Evolutionary conservation across 2,329 filamentous ascomycete genomes (phyloP), one percentile per base, ranked within the genome.

Genomic region (Harringtonia lauricola): DNA sequence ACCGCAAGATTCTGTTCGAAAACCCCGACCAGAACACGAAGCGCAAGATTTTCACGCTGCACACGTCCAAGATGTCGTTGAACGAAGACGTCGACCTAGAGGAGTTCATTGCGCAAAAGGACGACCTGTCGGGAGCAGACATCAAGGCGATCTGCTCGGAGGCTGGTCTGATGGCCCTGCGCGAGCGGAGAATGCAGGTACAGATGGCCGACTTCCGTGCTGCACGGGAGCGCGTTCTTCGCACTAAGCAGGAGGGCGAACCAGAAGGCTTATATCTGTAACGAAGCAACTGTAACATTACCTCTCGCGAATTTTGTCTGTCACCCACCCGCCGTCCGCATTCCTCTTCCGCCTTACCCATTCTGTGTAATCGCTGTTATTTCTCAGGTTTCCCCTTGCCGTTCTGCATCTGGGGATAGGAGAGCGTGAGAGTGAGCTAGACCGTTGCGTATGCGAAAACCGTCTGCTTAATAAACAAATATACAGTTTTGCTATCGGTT

Each of bases 121-220:
- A 98, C 57, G 94, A 98, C 56, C 73, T 98, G 8, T 94, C 86
- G 5, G 92, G 92, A 64, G 92, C 92, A 30, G 92, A 98, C 65
- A 96, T 98, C 73, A 94, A 96, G 67, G 92, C 92, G 39, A 98
- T 98, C 57, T 98, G 92, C 68, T 95, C 89, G 26, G 92, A 98
- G 63, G 90, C 92, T 36, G 92, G 92, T 64, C 70, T 98, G 59
- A 80, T 96, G 77, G 92, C 92, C 18, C 71, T 98, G 50, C 79
- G 92, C 54, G 92, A 98, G 70, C 78, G 92, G 51, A 81, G 92
- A 59, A 98, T 98, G 92, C 81, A 90, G 44, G 92, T 98, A 46
- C 90, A 96, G 66, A 98, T 98, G 92, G 86, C 89, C 8, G 92
- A 98, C 65, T 98, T 98, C 74, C 74, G 92, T 44, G 75, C 87